phyloP scores from a whole-genome alignment of 2,329 filamentous ascomycete species.

The Claviceps digitariae region DNA sequence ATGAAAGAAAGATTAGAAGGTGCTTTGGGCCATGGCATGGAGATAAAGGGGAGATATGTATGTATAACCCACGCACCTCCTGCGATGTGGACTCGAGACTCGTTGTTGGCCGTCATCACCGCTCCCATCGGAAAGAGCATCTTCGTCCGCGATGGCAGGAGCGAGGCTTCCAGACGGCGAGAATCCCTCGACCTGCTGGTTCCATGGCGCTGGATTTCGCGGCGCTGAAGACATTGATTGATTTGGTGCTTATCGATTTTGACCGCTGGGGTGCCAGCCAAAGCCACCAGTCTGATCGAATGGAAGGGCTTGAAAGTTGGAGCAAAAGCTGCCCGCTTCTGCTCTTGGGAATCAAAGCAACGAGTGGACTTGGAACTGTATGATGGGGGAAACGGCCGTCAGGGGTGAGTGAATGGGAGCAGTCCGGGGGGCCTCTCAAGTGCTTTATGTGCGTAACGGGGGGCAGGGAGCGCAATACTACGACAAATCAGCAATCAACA shows the following conservation, averaged over 20 bases:
- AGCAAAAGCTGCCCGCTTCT: background rate
- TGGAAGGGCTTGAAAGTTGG: background rate
- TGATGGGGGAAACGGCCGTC: background rate
- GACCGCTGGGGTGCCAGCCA: background rate
- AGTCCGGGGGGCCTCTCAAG: background rate
- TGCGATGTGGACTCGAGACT: constrained; percentile 14
- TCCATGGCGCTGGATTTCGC: constrained; percentile 30
- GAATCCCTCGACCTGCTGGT: constrained; percentile 30
- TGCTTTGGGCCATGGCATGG: too few species aligned
- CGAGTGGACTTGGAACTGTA: background rate
- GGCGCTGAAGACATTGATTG: constrained; percentile 9
- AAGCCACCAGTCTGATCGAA: background rate
- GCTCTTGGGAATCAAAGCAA: background rate
- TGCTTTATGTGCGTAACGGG: background rate
- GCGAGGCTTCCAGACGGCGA: constrained; percentile 30
- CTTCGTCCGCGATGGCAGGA: constrained; percentile 29
- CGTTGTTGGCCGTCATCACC: constrained; percentile 18
- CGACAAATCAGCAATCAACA: background rate
- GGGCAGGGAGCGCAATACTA: background rate
- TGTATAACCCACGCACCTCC: constrained; percentile 17
- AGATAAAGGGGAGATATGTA: background rate
- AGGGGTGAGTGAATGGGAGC: background rate
- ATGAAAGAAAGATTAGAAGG: background rate
- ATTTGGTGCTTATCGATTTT: background rate
- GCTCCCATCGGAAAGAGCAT: constrained; percentile 29